Base-by-base conservation (phyloP, 345 rosid genomes). In the Anastatica hierochuntica region DNA sequence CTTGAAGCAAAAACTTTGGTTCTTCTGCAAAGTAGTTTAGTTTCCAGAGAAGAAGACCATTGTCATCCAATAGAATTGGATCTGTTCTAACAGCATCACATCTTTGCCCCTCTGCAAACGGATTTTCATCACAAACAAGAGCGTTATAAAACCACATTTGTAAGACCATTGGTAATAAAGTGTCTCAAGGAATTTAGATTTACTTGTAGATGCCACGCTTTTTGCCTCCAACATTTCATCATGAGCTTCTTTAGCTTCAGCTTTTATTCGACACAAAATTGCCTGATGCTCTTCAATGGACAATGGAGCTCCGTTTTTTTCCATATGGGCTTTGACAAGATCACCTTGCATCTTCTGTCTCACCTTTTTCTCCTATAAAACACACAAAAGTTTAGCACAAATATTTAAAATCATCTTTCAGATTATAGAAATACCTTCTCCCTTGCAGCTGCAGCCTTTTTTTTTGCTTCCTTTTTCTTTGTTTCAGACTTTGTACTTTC, bases 41-140 rank as follows among this genome's bases (percentile, higher is more conserved):
- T 64, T 71, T 84, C 94, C 97, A 86, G 38, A 86, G 72, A 50
- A 61, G 60, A 41, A 10, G 68, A 16, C 86, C 84, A 20, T 72
- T 63, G 10, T 20, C 57, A 45, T 79, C 81, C 63, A 65, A 11
- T 7, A 78, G 16, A 40, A 84, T 42, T 17, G 83, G 76, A 9
- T 76, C 84, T 0, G 82, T 83, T 75, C 95, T 77, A 63, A 77
- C 75, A 38, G 88, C 94, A 79, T 78, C 88, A 49, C 77, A 72
- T 73, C 72, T 71, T 54, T 54, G 72, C 18, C 29, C 57, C 56
- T 58, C 82, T 84, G 69, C 68, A 44, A 19, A 51, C n/a, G 1
- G 13, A 14, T n/a, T 35, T 21, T 17, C 55, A 50, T 50, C 42
- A 33, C 33, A 29, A 29, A 29, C 6, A 29, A 29, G n/a, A n/a